Conservation (phyloP, 2,329 filamentous ascomycete genomes). For the Aspergillus pseudonomiae region DNA sequence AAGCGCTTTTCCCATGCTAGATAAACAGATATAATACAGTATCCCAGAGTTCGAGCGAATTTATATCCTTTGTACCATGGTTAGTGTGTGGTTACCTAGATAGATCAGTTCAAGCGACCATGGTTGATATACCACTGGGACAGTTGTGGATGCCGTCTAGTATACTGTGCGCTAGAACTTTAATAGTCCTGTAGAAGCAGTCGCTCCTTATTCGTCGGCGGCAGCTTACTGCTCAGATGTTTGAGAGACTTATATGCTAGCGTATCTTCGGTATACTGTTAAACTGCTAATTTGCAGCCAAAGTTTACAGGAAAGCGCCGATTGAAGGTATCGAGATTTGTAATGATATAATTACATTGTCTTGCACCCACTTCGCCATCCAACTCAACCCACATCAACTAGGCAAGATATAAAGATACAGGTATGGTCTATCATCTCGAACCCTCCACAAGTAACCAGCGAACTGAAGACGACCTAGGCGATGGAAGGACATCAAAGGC, state of each 20-base stretch:
- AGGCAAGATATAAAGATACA: background rate
- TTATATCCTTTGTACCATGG: background rate
- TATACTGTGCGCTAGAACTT: background rate
- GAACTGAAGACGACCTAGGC: background rate
- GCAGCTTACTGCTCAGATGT: background rate
- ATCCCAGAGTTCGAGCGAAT: background rate
- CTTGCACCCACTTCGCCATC: background rate
- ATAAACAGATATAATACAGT: background rate
- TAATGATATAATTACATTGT: background rate
- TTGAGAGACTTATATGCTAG: background rate
- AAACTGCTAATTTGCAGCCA: background rate
- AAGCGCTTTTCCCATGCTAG: background rate
- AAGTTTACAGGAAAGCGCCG: background rate
- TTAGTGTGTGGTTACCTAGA: background rate
- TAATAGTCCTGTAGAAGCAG: background rate
- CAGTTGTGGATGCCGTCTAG: background rate
- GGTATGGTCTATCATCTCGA: background rate
- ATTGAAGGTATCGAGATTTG: background rate
- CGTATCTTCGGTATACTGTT: background rate
- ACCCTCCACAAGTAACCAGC: slow-evolving; percentile 2
- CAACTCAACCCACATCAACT: background rate
- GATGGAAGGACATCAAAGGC: background rate
- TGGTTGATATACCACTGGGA: background rate
- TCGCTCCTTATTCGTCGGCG: background rate
- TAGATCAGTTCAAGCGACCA: background rate